Conservation (phyloP, 2,329 filamentous ascomycete genomes). For the Xylaria digitata region DNA sequence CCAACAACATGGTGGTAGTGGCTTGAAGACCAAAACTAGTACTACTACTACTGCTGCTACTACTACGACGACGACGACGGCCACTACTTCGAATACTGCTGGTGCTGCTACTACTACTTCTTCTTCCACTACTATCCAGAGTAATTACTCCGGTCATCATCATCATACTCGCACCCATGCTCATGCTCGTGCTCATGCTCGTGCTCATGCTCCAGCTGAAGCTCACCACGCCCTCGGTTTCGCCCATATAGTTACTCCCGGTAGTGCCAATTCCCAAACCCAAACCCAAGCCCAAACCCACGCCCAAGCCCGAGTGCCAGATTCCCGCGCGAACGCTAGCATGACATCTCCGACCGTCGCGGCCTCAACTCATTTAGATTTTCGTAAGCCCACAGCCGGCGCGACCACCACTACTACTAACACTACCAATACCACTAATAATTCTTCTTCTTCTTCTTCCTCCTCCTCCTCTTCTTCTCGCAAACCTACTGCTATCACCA, state of each 20-base stretch:
- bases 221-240: slow-evolving; percentile 24
- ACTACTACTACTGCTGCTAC: neutral
- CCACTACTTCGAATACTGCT: neutral
- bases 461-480: slow-evolving; percentile 34
- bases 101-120: neutral
- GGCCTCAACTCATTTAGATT: slow-evolving; percentile 49
- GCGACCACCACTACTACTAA: slow-evolving; percentile 40
- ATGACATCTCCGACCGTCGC: slow-evolving; percentile 49
- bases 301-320: slow-evolving; percentile 15
- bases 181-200: neutral
- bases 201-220: slow-evolving; percentile 4
- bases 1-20: no score
- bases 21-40: neutral
- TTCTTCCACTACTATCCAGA: neutral
- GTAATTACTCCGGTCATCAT: slow-evolving; percentile 15
- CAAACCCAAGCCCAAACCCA: slow-evolving; percentile 19
- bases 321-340: slow-evolving; percentile 35
- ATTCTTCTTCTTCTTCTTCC: slow-evolving; percentile 1
- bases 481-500: slow-evolving; percentile 19
- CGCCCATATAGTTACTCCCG: slow-evolving; percentile 20
- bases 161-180: slow-evolving; percentile 5
- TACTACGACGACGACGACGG: neutral
- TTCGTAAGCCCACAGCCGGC: slow-evolving; percentile 50
- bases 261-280: slow-evolving; percentile 39
- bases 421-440: slow-evolving; percentile 9